Evolutionary conservation across 768 basidiomycete species (phyloP).

Genomic region (Boletus tylopilopsis): DNA sequence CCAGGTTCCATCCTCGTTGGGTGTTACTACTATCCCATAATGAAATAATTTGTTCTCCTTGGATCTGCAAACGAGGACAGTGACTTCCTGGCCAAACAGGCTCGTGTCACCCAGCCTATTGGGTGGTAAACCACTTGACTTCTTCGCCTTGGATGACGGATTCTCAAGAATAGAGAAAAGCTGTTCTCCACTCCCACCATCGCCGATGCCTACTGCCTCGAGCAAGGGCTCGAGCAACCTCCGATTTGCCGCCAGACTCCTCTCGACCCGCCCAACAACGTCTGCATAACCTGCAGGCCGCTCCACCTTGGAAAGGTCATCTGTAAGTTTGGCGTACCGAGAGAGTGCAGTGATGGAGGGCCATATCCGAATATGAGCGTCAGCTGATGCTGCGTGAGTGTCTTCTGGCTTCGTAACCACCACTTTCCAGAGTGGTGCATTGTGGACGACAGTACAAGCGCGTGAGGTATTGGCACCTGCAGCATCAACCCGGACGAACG

Average conservation of each 20-base stretch:
- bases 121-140: neutral
- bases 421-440: constrained; percentile 7
- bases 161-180: neutral
- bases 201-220: neutral
- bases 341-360: neutral
- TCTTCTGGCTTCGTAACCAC: neutral
- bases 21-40: constrained; percentile 7
- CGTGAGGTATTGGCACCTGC: neutral
- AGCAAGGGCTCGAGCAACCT: neutral
- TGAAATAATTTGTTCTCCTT: constrained; percentile 5
- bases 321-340: neutral
- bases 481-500: neutral
- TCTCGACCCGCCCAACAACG: constrained; percentile 3
- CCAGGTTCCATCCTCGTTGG: constrained; percentile 1
- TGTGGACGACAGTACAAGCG: neutral
- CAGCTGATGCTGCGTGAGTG: neutral
- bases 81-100: constrained; percentile 4
- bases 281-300: neutral
- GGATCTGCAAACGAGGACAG: constrained; percentile 7
- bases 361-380: neutral
- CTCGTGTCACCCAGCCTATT: constrained; percentile 8
- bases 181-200: neutral
- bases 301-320: constrained; percentile 6
- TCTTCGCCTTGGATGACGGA: neutral
- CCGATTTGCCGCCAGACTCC: constrained; percentile 3